Percentiles rank a stretch among this genome's conserved stretches.
phyloP scores from a whole-genome alignment of 306 rosid genomes.

The Quercus berberidifolia region DNA sequence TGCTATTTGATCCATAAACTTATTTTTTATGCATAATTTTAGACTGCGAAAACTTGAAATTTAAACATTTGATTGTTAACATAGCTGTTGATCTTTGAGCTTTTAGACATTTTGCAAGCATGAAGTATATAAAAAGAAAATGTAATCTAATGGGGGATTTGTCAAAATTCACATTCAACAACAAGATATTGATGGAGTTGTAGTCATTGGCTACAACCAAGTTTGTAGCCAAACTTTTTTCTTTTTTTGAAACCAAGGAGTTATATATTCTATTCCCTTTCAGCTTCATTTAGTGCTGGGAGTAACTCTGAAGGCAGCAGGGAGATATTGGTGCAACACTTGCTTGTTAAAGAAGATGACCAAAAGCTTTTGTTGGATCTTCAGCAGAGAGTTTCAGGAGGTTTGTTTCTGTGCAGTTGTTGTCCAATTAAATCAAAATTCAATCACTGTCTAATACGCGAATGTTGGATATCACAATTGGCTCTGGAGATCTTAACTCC shows the following conservation, averaged over 20 bases:
- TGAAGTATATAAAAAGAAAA: too few relatives aligned
- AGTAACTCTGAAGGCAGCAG: constrained; percentile 44
- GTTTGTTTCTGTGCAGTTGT: constrained; percentile 25
- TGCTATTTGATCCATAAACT: rapidly evolving
- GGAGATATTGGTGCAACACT: constrained; percentile 89
- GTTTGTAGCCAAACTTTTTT: too few relatives aligned
- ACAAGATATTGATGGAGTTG: too few relatives aligned
- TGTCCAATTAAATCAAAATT: not conserved
- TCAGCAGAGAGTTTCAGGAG: constrained; percentile 60
- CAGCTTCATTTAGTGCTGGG: constrained; percentile 64
- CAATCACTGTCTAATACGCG: not conserved
- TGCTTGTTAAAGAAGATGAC: constrained; percentile 80
- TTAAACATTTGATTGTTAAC: too few relatives aligned
- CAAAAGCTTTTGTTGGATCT: constrained; percentile 64
- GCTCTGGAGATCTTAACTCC: not conserved
- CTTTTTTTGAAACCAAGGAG: not conserved
- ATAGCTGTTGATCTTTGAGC: too few relatives aligned
- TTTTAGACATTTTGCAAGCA: too few relatives aligned
- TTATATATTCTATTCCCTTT: constrained; percentile 14
- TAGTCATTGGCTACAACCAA: too few relatives aligned
- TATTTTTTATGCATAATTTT: too few relatives aligned
- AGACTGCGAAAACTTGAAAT: too few relatives aligned
- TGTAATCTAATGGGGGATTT: too few relatives aligned
- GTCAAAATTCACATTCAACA: too few relatives aligned
- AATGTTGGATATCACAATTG: not conserved